Conservation (phyloP, 345 rosid genomes). For the Ceriops zippeliana region DNA sequence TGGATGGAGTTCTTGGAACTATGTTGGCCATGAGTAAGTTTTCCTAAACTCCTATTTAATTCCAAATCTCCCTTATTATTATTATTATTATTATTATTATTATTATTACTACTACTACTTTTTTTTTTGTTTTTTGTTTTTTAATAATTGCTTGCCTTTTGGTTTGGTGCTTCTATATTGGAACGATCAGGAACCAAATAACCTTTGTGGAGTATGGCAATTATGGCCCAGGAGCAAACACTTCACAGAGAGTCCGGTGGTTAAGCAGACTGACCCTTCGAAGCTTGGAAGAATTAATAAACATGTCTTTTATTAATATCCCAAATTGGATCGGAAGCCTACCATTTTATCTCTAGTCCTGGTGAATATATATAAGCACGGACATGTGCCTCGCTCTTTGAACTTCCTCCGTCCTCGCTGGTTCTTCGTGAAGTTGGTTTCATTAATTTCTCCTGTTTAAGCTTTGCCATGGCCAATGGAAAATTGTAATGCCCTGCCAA, state of each 20-base stretch:
- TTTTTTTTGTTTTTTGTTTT: not conserved
- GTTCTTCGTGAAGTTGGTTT: no score
- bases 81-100: not conserved
- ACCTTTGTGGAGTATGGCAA: conserved; percentile 38
- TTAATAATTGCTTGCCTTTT: not conserved
- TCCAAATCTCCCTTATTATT: no score
- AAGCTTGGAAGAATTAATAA: conserved; percentile 13
- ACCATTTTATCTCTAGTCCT: conserved; percentile 26
- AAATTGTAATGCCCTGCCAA: no score
- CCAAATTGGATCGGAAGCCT: conserved; percentile 49
- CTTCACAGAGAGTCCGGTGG: conserved; percentile 42
- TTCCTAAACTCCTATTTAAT: not conserved
- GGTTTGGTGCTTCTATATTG: not conserved
- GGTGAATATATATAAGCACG: no score
- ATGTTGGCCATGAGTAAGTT: conserved; percentile 34
- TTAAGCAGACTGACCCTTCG: conserved; percentile 22
- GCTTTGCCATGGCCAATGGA: no score
- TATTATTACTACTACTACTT: not conserved
- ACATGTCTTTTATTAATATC: conserved; percentile 37
- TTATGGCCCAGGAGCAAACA: conserved; percentile 46
- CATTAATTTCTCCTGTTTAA: no score
- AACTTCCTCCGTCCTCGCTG: no score
- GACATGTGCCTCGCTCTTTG: no score
- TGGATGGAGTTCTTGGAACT: conserved; percentile 54
- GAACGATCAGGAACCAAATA: conserved; percentile 30